Evolutionary conservation across 768 basidiomycete species (phyloP).

Genomic region (Phlebiopsis flavidoalba): DNA sequence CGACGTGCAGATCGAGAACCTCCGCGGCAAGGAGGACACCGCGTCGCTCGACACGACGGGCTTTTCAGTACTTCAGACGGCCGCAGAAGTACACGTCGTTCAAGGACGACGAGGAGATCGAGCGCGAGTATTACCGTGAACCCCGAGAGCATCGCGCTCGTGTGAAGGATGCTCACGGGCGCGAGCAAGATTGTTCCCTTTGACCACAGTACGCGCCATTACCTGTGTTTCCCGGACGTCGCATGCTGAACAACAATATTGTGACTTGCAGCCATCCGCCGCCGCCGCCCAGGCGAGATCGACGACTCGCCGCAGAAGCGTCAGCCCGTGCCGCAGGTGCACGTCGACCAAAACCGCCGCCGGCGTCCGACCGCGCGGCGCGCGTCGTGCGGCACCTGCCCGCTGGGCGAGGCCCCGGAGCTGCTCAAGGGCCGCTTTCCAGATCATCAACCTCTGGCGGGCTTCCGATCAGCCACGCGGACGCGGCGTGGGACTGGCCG

Average conservation of each 20-base stretch:
- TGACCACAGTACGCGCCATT: conserved; percentile 48
- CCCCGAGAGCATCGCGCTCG: conserved; percentile 54
- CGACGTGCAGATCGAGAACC: conserved; percentile 41
- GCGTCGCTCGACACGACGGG: conserved; percentile 45
- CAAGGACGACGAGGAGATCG: conserved; percentile 44
- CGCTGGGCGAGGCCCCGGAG: conserved; percentile 28
- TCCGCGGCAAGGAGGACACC: conserved; percentile 44
- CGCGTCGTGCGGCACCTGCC: conserved; percentile 42
- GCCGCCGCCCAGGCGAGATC: conserved; percentile 31
- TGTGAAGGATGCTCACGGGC: conserved; percentile 54
- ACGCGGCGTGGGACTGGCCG: conserved; percentile 14
- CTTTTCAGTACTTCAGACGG: conserved; percentile 37
- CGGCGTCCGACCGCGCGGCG: conserved; percentile 30
- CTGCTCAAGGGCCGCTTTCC: conserved; percentile 41
- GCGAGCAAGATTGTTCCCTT: conserved; percentile 58
- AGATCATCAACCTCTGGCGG: conserved; percentile 53
- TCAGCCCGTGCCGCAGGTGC: conserved; percentile 37
- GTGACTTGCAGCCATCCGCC: conserved; percentile 34
- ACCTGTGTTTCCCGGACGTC: not conserved
- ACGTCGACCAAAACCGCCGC: conserved; percentile 46
- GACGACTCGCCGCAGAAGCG: conserved; percentile 35
- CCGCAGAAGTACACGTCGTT: conserved; percentile 45
- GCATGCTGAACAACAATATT: not conserved
- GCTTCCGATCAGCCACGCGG: conserved; percentile 32
- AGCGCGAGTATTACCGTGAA: conserved; percentile 54